These are phyloP conservation scores for Blastocystis sp. DNA, from an alignment of 352 stramenopile genomes.

Conservation along the genomic window DNA sequence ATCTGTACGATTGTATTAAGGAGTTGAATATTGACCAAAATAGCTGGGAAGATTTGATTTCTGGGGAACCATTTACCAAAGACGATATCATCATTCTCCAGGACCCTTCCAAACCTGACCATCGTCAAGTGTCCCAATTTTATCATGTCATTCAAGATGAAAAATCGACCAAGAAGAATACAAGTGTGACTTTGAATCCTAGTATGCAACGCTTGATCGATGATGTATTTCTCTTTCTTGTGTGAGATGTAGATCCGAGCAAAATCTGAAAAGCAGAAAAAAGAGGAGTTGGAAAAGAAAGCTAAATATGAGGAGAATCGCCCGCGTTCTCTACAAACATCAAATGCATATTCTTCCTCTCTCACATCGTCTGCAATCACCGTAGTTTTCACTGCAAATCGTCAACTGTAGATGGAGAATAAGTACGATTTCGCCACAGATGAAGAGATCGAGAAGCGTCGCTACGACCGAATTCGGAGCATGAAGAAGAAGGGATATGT, in stretches of 20 bases:
- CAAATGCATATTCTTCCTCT: slow-evolving; percentile 78
- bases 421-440: slow-evolving; percentile 68
- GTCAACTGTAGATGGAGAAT: slow-evolving; percentile 63
- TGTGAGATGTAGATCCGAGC: slow-evolving; percentile 22
- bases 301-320: slow-evolving; percentile 22
- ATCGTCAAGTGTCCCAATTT: slow-evolving; percentile 92
- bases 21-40: slow-evolving; percentile 97
- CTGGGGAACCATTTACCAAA: slow-evolving; percentile 80
- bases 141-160: slow-evolving; percentile 71
- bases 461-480: slow-evolving; percentile 66
- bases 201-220: slow-evolving; percentile 64
- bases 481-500: slow-evolving; percentile 92
- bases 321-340: slow-evolving; percentile 67
- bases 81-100: slow-evolving; percentile 82
- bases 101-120: slow-evolving; percentile 76
- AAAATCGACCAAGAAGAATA: slow-evolving; percentile 69
- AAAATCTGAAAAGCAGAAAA: slow-evolving; percentile 65
- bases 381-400: slow-evolving; percentile 52
- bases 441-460: slow-evolving; percentile 70
- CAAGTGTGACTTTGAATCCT: slow-evolving; percentile 64
- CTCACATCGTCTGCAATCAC: slow-evolving; percentile 86
- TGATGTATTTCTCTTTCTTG: slow-evolving; percentile 67
- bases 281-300: slow-evolving; percentile 61
- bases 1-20: slow-evolving; percentile 87
- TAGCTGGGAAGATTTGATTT: slow-evolving; percentile 89